Evolutionary conservation across 225 moss, liverwort and hornwort species (phyloP).

Genomic region (Physcomitrellopsis africana): DNA sequence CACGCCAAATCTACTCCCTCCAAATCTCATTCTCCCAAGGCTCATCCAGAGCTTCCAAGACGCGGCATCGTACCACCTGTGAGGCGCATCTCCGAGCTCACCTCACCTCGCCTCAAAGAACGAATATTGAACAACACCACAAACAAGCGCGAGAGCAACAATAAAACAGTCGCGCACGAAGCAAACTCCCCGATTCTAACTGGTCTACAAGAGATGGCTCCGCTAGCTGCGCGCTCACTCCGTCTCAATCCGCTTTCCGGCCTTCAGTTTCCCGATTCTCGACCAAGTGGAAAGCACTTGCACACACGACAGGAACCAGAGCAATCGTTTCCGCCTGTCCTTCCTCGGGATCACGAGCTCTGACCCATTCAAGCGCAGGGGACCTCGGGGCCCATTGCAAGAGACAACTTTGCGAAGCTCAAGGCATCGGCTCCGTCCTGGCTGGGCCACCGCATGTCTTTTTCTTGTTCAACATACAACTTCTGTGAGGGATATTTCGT

Average conservation of each 20-base stretch:
- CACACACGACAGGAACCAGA: not conserved
- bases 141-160: not conserved
- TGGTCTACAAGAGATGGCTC: not conserved
- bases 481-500: too few relatives aligned
- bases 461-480: not conserved
- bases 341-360: not conserved
- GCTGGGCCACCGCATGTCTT: not conserved
- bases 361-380: slow-evolving; percentile 33
- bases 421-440: not conserved
- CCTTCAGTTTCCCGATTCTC: not conserved
- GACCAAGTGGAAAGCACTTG: slow-evolving; percentile 31
- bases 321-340: not conserved
- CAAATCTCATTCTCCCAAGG: slow-evolving; percentile 6
- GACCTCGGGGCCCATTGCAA: not conserved
- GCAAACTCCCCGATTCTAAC: not conserved
- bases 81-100: not conserved
- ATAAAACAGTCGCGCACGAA: not conserved
- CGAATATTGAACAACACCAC: not conserved
- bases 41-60: slow-evolving; percentile 20
- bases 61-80: slow-evolving; percentile 1
- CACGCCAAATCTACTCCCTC: slow-evolving; percentile 9
- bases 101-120: not conserved
- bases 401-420: slow-evolving; percentile 7
- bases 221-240: slow-evolving; percentile 11
- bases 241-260: not conserved